Conservation (phyloP, 371 early-diverging fungal genomes). For the Dichotomocladium elegans region DNA sequence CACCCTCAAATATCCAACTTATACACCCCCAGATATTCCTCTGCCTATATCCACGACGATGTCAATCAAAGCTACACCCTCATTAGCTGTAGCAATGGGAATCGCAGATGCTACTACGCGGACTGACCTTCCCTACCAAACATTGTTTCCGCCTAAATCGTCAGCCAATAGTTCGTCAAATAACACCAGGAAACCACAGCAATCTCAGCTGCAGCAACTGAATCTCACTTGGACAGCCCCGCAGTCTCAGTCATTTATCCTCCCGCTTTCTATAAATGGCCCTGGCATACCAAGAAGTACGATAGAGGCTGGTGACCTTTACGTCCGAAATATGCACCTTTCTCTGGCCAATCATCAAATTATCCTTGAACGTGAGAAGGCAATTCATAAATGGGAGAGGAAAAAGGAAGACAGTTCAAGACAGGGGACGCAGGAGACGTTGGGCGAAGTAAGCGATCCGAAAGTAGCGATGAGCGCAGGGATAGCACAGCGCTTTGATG, state of each 20-base stretch:
- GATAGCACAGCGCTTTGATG: slow-evolving; percentile 4
- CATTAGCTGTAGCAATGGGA: slow-evolving; percentile 33
- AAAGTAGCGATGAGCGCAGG: background rate
- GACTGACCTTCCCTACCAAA: slow-evolving; percentile 36
- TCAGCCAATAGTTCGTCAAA: slow-evolving; percentile 19
- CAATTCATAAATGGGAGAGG: slow-evolving; percentile 40
- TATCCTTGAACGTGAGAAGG: slow-evolving; percentile 52
- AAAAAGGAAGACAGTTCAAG: background rate
- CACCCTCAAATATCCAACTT: slow-evolving; percentile 56
- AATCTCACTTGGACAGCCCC: background rate
- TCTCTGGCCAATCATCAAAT: slow-evolving; percentile 59
- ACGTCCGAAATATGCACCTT: slow-evolving; percentile 58
- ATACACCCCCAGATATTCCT: slow-evolving; percentile 30
- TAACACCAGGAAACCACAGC: slow-evolving; percentile 3
- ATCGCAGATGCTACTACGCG: slow-evolving; percentile 20
- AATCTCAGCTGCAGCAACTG: slow-evolving; percentile 4
- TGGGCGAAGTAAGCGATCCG: background rate
- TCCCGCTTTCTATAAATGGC: slow-evolving; percentile 40
- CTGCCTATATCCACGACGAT: slow-evolving; percentile 2
- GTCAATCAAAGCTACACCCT: slow-evolving; percentile 11
- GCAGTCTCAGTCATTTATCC: slow-evolving; percentile 23
- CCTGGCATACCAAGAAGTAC: slow-evolving; percentile 52
- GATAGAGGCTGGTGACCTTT: slow-evolving; percentile 57
- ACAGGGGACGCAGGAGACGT: background rate
- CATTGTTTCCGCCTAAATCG: slow-evolving; percentile 43